Percentiles rank a stretch among this genome's conserved stretches.
These are phyloP conservation scores for Paracoccidioides brasiliensis DNA, from an alignment of 2,329 filamentous ascomycete species.

Conservation along the genomic window DNA sequence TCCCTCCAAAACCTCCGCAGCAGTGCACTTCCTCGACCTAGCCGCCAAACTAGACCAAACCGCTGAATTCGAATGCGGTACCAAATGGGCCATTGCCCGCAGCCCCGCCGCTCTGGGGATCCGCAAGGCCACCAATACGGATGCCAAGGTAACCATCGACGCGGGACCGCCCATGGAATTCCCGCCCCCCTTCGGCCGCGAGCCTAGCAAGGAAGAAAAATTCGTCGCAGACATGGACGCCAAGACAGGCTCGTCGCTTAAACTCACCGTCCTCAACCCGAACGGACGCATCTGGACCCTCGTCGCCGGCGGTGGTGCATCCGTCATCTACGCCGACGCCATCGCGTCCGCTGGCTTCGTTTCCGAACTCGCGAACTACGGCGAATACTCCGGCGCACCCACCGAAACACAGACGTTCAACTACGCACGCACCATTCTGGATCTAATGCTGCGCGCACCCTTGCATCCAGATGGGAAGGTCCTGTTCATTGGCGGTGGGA, in stretches of 20 bases:
- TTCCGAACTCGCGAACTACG: slow-evolving; percentile 95
- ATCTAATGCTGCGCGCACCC: slow-evolving; percentile 91
- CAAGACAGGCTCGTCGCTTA: slow-evolving; percentile 97
- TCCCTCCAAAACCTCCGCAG: slow-evolving; percentile 75
- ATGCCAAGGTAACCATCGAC: slow-evolving; percentile 79
- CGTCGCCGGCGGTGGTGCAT: slow-evolving; percentile 97
- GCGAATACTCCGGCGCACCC: slow-evolving; percentile 97
- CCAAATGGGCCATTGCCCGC: slow-evolving; percentile 95
- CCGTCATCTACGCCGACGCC: slow-evolving; percentile 96
- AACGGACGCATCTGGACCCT: slow-evolving; percentile 93
- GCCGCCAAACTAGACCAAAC: slow-evolving; percentile 98
- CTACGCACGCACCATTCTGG: slow-evolving; percentile 92
- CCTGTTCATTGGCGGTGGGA: slow-evolving; percentile 98
- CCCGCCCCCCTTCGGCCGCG: slow-evolving; percentile 95
- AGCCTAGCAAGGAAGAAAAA: slow-evolving; percentile 96
- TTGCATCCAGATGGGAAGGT: slow-evolving; percentile 84
- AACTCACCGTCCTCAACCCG: slow-evolving; percentile 90
- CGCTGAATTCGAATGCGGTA: slow-evolving; percentile 97
- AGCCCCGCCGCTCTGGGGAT: slow-evolving; percentile 80
- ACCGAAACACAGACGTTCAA: slow-evolving; percentile 99
- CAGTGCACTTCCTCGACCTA: slow-evolving; percentile 95
- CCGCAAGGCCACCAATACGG: slow-evolving; percentile 42
- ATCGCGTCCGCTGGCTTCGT: slow-evolving; percentile 95
- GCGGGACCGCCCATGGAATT: slow-evolving; percentile 98
- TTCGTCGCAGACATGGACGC: slow-evolving; percentile 98